Evolutionary conservation across 768 basidiomycete species (phyloP), one percentile per base, ranked within the genome.

Genomic region (Plicaturopsis crispa): DNA sequence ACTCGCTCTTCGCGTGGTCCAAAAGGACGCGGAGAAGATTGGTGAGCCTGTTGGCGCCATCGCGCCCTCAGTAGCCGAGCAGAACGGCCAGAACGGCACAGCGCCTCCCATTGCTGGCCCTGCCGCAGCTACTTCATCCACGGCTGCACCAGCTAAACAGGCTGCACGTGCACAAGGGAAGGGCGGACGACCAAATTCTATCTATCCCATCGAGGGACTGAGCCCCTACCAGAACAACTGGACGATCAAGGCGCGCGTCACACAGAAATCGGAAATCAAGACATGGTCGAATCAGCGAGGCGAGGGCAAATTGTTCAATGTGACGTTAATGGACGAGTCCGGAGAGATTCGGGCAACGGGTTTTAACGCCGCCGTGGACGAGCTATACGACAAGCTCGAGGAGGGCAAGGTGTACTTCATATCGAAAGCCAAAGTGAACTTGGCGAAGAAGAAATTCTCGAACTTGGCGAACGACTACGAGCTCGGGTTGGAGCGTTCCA

Each of bases 171-270:
- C 46, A 47, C 49, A 21, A 42, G 39, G 43, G 13, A 49, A 40
- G 40, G 31, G 39, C 24, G 49, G 52, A 18, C 59, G 56, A 26
- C 45, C 46, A 10, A 51, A 54, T 10, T 50, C 70, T 0, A 57
- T 80, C 22, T 81, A 81, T 59, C 94, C 93, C 2, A 98, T 99
- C 47, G 94, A 96, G 55, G 85, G 81, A 4, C 73, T 98, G 32
- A 92, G 86, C 53, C 94, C 94, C 6, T 98, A 97, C 51, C 91
- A 96, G 61, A 97, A 94, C 65, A 89, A 89, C 59, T 99, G 96
- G 96, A 92, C 88, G 7, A 94, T 98, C 69, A 92, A 91, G 57
- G 94, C 89, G 20, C 83, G 89, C 30, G 89, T 97, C 35, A 85
- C 80, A 10, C 76, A 85, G 45, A 97, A 94, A 59, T 77, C 78